Base-by-base conservation (phyloP, 768 basidiomycete species). In the Phaeotremella fagi region DNA sequence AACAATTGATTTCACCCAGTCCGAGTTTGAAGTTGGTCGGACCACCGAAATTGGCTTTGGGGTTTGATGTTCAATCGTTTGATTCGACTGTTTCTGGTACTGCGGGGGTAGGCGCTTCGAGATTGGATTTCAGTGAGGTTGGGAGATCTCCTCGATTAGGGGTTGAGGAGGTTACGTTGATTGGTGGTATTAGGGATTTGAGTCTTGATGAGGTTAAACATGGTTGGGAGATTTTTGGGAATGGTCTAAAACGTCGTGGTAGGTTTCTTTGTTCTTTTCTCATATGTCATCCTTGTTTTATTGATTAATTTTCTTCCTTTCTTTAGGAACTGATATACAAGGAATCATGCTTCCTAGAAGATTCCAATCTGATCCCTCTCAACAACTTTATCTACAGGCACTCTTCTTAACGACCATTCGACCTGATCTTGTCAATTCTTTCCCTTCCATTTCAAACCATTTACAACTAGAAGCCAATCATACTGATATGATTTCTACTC, bases 211-310 rank as follows among this genome's bases (percentile, higher is more conserved):
- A 68, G 28, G 60, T 63, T 15, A 47, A 22, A 23, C 23, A 48
- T 15, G 54, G 33, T n/a, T 68, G 64, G 61, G 50, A 48, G 22
- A 12, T 45, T 11, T 54, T 65, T 14, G 67, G 63, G 1, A 36
- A 49, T 26, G 52, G 43, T 1, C 36, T 68, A 36, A 44, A 28
- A 48, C 48, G 57, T 26, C 52, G 37, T 15, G 59, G 67, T 68
- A 49, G 48, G 63, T 45, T 33, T 9, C n/a, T n/a, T n/a, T n/a
- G n/a, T n/a, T n/a, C n/a, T n/a, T n/a, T n/a, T n/a, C n/a, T n/a
- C n/a, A n/a, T n/a, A n/a, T n/a, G n/a, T n/a, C n/a, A n/a, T n/a
- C n/a, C n/a, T n/a, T n/a, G n/a, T n/a, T n/a, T n/a, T n/a, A n/a
- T n/a, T n/a, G n/a, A n/a, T n/a, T n/a, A n/a, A n/a, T n/a, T 42